Conservation (phyloP, 805 yeast species). For the Candida michaelii region DNA sequence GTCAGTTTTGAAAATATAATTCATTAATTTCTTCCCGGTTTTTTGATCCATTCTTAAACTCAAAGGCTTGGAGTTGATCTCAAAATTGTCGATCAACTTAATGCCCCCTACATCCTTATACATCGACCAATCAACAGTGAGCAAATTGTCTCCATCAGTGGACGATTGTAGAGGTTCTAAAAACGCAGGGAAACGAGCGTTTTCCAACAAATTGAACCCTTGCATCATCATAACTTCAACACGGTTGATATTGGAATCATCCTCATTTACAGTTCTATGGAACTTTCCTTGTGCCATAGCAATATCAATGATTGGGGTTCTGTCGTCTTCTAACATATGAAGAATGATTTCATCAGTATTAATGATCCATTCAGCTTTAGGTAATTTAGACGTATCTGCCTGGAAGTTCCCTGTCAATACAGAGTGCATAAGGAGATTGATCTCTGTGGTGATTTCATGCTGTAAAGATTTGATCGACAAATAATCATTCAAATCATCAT, state of each 20-base stretch:
- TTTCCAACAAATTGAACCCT: conserved; percentile 33
- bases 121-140: conserved; percentile 43
- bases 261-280: conserved; percentile 34
- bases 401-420: conserved; percentile 35
- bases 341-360: conserved; percentile 40
- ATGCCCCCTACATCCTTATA: conserved; percentile 44
- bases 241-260: conserved; percentile 40
- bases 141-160: conserved; percentile 18
- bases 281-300: conserved; percentile 35
- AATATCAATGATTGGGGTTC: conserved; percentile 39
- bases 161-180: conserved; percentile 27
- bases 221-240: conserved; percentile 38
- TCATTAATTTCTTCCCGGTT: conserved; percentile 39
- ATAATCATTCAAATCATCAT: conserved; percentile 47
- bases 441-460: conserved; percentile 35
- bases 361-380: conserved; percentile 34
- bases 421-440: conserved; percentile 36
- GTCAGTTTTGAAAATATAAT: conserved; percentile 34
- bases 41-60: conserved; percentile 38
- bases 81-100: conserved; percentile 37
- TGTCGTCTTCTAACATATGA: conserved; percentile 42
- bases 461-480: conserved; percentile 32
- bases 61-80: conserved; percentile 37
- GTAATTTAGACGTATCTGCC: conserved; percentile 18
- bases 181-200: conserved; percentile 32